Conservation (phyloP, 352 stramenopile species). For the Pseudoperonospora humuli region DNA sequence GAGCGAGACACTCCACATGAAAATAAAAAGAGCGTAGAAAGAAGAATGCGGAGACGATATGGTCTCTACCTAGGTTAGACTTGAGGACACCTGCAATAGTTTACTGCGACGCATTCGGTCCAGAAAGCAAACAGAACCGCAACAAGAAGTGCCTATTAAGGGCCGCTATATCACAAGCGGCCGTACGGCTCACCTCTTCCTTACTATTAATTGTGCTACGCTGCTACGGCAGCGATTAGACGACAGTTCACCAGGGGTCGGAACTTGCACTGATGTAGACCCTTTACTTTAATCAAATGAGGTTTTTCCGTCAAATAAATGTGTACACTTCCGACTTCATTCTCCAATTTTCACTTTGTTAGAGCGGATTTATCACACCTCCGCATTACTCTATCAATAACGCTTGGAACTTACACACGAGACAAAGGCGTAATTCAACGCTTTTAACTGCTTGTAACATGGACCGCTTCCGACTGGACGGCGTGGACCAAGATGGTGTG, state of each 20-base stretch:
- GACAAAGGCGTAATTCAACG: background rate
- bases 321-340: conserved; percentile 14
- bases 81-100: too few species aligned
- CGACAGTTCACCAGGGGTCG: conserved; percentile 17
- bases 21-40: too few species aligned
- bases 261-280: conserved; percentile 10
- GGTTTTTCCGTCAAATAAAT: conserved; percentile 11
- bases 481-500: conserved; percentile 66
- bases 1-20: too few species aligned
- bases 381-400: too few species aligned
- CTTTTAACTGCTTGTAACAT: conserved; percentile 23
- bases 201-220: conserved; percentile 6
- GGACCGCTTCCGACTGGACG: conserved; percentile 77
- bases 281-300: conserved; percentile 19
- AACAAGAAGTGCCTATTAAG: background rate
- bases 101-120: conserved; percentile 3
- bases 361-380: conserved; percentile 1
- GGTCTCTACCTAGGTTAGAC: too few species aligned
- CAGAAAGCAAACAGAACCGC: conserved; percentile 13
- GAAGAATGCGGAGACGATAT: too few species aligned
- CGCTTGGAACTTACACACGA: background rate
- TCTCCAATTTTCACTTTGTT: conserved; percentile 13
- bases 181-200: background rate
- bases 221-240: conserved; percentile 23
- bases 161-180: conserved; percentile 1